Percentiles rank a stretch among this genome's conserved stretches.
Evolutionary conservation across 2,329 filamentous ascomycete species (phyloP).

Genomic region (Dactylellina cionopaga): DNA sequence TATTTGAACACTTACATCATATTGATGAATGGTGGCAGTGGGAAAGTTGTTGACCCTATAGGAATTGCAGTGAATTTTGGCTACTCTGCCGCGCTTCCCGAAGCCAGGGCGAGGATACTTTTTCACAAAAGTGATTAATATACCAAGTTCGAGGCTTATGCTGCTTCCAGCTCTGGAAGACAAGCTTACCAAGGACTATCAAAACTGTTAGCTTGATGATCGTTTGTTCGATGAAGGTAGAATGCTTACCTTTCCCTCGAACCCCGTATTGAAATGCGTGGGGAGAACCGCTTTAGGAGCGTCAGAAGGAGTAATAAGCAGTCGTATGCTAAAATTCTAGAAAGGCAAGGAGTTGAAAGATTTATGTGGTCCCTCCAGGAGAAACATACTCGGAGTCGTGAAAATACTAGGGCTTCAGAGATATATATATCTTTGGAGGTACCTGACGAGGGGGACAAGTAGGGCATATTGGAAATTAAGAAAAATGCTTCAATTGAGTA

Average conservation of each 20-base stretch:
- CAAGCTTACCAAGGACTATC: conserved; percentile 52
- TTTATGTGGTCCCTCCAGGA: too few relatives aligned
- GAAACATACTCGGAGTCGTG: too few relatives aligned
- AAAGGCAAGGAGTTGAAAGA: too few relatives aligned
- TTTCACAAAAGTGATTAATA: neutral
- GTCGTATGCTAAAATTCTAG: too few relatives aligned
- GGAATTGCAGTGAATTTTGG: conserved; percentile 72
- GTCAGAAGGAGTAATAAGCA: conserved; percentile 24
- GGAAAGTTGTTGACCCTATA: conserved; percentile 74
- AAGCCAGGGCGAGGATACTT: conserved; percentile 65
- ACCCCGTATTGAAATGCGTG: conserved; percentile 18
- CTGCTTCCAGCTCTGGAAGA: conserved; percentile 34
- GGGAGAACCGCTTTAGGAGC: conserved; percentile 29
- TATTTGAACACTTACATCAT: conserved; percentile 73
- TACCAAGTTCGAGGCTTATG: conserved; percentile 47
- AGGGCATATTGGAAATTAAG: too few relatives aligned
- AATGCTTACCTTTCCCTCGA: conserved; percentile 25
- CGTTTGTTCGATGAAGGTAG: neutral
- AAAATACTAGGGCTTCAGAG: too few relatives aligned
- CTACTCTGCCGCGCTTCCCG: conserved; percentile 65
- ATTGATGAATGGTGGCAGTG: conserved; percentile 76
- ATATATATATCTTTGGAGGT: too few relatives aligned
- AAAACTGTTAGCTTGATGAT: conserved; percentile 11
- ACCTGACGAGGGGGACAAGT: too few relatives aligned
- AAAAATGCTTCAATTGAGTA: too few relatives aligned